Evolutionary conservation across 768 basidiomycete species (phyloP).

Genomic region (Clavulina sp.): DNA sequence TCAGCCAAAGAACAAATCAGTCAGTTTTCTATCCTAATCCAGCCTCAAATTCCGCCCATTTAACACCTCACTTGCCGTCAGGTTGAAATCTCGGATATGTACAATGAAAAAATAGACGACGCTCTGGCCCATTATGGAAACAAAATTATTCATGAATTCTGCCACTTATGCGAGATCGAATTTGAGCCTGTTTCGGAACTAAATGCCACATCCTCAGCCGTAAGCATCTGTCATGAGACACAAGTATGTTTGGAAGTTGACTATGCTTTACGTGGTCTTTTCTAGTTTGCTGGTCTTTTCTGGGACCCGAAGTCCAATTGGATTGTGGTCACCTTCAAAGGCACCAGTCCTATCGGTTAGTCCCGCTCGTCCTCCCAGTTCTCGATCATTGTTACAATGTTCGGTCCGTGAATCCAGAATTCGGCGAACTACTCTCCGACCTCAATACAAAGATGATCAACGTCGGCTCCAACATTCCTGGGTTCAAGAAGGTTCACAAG

Average conservation of each 20-base stretch:
- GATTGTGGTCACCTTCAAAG: conserved; percentile 12
- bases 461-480: background rate
- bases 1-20: background rate
- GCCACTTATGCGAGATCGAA: conserved; percentile 1
- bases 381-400: no score
- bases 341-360: conserved; percentile 1
- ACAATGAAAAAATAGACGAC: no score
- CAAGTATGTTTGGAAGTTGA: no score
- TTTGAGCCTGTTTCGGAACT: conserved; percentile 6
- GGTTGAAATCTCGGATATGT: no score
- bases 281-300: conserved; percentile 8
- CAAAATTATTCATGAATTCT: conserved; percentile 5
- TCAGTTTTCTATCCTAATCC: background rate
- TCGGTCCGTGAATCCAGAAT: no score
- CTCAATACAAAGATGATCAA: conserved; percentile 1
- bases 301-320: conserved; percentile 11
- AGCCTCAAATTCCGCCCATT: background rate
- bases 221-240: no score
- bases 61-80: no score
- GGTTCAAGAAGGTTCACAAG: conserved; percentile 5
- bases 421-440: conserved; percentile 10
- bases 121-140: background rate
- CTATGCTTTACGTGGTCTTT: no score
- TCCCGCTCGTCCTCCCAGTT: no score
- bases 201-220: no score